Conservation (phyloP, 1,284 basidiomycete genomes). For the Pseudozyma sp. region DNA sequence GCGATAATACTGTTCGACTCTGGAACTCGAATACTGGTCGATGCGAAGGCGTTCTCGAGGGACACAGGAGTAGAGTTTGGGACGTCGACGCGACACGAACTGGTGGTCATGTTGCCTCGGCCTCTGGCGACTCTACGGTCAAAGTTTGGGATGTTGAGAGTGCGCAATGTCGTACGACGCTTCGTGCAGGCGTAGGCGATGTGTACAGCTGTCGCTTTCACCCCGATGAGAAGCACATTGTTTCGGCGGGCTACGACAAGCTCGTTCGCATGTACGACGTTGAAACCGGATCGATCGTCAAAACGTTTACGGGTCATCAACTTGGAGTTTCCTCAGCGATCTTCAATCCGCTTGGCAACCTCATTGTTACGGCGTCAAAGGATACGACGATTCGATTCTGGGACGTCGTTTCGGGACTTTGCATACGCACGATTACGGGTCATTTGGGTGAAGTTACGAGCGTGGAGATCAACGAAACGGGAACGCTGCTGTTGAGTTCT, state of each 20-base stretch:
- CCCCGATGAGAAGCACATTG: conserved; percentile 69
- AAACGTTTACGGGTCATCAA: conserved; percentile 72
- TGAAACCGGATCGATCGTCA: conserved; percentile 69
- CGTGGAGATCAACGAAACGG: conserved; percentile 71
- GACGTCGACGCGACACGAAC: conserved; percentile 68
- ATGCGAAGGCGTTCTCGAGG: conserved; percentile 64
- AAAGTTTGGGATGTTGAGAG: conserved; percentile 70
- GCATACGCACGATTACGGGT: conserved; percentile 70
- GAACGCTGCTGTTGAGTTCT: conserved; percentile 71
- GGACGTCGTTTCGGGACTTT: conserved; percentile 72
- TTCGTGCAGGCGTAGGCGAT: conserved; percentile 68
- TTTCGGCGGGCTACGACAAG: conserved; percentile 72
- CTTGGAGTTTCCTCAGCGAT: conserved; percentile 70
- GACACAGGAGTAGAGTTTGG: conserved; percentile 71
- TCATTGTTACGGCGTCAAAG: conserved; percentile 71
- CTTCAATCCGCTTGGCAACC: conserved; percentile 70
- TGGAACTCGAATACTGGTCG: conserved; percentile 62
- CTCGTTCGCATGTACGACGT: conserved; percentile 72
- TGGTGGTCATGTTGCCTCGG: conserved; percentile 67
- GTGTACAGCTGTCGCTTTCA: conserved; percentile 71
- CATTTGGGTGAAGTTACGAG: conserved; percentile 72
- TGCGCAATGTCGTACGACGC: conserved; percentile 41
- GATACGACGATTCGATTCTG: conserved; percentile 72
- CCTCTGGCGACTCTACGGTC: conserved; percentile 71
- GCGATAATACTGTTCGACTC: conserved; percentile 65